A percentile compares a stretch with the other conserved stretches of the same genome.
Conservation (phyloP, 2,329 filamentous ascomycete species). For the Hirsutella minnesotensis region DNA sequence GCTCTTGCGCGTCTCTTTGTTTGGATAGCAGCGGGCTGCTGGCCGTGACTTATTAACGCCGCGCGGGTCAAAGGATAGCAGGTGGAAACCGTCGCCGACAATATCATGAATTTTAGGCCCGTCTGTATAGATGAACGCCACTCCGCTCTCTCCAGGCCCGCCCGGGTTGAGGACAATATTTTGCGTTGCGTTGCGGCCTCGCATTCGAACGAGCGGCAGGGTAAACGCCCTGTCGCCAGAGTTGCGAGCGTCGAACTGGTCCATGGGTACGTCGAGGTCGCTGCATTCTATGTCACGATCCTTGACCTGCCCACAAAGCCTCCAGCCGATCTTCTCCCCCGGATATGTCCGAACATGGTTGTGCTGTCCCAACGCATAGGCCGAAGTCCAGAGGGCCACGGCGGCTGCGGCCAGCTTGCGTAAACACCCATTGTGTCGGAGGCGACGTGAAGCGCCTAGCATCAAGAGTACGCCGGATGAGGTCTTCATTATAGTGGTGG, state of each 20-base stretch:
- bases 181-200: conserved; percentile 27
- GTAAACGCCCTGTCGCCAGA: conserved; percentile 25
- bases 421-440: neutral
- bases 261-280: conserved; percentile 31
- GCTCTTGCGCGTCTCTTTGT: too few relatives aligned
- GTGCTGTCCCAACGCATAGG: neutral
- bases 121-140: too few relatives aligned
- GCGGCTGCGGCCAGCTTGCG: neutral
- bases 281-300: conserved; percentile 27
- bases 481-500: neutral
- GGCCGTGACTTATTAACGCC: conserved; percentile 23
- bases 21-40: conserved; percentile 24
- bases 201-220: conserved; percentile 31
- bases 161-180: conserved; percentile 35
- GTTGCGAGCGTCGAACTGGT: conserved; percentile 27
- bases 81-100: conserved; percentile 30
- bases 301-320: too few relatives aligned
- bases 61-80: conserved; percentile 35
- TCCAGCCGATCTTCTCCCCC: too few relatives aligned
- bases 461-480: neutral
- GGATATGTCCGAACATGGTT: neutral
- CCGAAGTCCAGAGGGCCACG: neutral
- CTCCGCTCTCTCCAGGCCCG: conserved; percentile 33
- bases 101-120: conserved; percentile 22
- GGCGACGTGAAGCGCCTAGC: too few relatives aligned